These are phyloP conservation scores for Penicillium janthinellum DNA, from an alignment of 2,329 filamentous ascomycete genomes.

Conservation along the genomic window DNA sequence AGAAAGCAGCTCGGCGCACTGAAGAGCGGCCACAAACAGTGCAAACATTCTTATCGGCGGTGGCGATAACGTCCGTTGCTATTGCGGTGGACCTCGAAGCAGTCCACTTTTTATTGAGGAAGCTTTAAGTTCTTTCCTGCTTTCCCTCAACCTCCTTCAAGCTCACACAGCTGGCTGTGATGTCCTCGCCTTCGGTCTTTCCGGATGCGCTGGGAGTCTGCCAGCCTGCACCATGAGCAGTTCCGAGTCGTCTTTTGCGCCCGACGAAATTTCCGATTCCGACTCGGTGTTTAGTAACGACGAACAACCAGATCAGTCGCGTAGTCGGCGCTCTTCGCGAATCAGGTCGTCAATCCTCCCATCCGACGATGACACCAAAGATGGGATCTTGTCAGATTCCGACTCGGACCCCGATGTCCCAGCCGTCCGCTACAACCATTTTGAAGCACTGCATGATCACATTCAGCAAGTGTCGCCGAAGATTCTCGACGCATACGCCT, in stretches of 20 bases:
- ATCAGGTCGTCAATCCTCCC: not conserved
- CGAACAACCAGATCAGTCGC: conserved; percentile 1
- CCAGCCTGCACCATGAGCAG: conserved; percentile 45
- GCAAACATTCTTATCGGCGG: conserved; percentile 39
- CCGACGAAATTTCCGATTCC: conserved; percentile 35
- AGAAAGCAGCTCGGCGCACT: conserved; percentile 1
- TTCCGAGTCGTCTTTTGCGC: conserved; percentile 33
- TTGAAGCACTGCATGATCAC: conserved; percentile 7
- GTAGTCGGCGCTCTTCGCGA: conserved; percentile 13
- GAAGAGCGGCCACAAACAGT: conserved; percentile 34
- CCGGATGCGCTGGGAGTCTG: conserved; percentile 34
- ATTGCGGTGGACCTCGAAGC: conserved; percentile 14
- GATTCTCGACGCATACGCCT: conserved; percentile 55
- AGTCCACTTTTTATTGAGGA: conserved; percentile 16
- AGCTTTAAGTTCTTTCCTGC: not conserved
- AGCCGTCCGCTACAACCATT: conserved; percentile 3
- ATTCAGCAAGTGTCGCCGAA: conserved; percentile 34
- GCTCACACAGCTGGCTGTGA: conserved; percentile 24
- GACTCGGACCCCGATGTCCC: not conserved
- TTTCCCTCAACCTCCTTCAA: conserved; percentile 4
- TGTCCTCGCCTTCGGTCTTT: conserved; percentile 23
- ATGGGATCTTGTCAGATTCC: not conserved
- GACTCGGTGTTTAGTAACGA: conserved; percentile 23
- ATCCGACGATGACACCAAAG: not conserved
- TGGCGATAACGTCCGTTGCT: conserved; percentile 13